These are phyloP conservation scores for Paraglomus occultum DNA, from an alignment of 192 early-diverging fungal species.

Conservation along the genomic window DNA sequence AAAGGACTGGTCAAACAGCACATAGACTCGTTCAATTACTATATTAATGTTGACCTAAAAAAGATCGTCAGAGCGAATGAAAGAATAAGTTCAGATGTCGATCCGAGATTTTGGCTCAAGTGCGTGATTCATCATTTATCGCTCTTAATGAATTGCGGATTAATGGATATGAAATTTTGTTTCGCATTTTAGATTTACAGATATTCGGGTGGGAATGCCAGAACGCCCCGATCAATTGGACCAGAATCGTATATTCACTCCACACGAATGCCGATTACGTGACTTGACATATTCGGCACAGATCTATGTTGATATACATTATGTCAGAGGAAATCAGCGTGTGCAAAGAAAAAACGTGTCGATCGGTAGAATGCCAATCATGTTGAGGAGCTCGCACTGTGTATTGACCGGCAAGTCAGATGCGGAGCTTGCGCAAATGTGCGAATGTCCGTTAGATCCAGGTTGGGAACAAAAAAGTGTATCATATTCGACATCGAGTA, in stretches of 20 bases:
- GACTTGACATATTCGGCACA: slow-evolving; percentile 93
- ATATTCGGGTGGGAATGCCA: slow-evolving; percentile 83
- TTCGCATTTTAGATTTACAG: slow-evolving; percentile 62
- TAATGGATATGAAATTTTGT: not conserved
- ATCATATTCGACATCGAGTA: not conserved
- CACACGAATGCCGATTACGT: slow-evolving; percentile 94
- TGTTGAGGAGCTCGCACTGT: slow-evolving; percentile 88
- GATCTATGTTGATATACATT: slow-evolving; percentile 93
- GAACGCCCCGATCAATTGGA: slow-evolving; percentile 67
- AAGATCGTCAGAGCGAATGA: slow-evolving; percentile 93
- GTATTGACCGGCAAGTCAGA: slow-evolving; percentile 75
- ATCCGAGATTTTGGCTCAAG: slow-evolving; percentile 91
- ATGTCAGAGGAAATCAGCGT: slow-evolving; percentile 76
- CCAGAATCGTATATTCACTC: slow-evolving; percentile 74
- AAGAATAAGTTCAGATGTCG: slow-evolving; percentile 87
- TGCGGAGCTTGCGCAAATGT: slow-evolving; percentile 80
- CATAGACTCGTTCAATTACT: slow-evolving; percentile 99
- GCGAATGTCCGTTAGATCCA: slow-evolving; percentile 95
- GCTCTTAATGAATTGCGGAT: not conserved
- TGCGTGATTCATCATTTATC: slow-evolving; percentile 36
- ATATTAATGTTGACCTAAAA: slow-evolving; percentile 91
- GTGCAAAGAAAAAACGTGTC: slow-evolving; percentile 78
- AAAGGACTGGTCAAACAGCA: slow-evolving; percentile 99
- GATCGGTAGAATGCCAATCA: slow-evolving; percentile 95
- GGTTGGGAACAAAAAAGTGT: slow-evolving; percentile 43